These are phyloP conservation scores for Silene conica DNA, from an alignment of 148 eudicot genomes.

Conservation along the genomic window DNA sequence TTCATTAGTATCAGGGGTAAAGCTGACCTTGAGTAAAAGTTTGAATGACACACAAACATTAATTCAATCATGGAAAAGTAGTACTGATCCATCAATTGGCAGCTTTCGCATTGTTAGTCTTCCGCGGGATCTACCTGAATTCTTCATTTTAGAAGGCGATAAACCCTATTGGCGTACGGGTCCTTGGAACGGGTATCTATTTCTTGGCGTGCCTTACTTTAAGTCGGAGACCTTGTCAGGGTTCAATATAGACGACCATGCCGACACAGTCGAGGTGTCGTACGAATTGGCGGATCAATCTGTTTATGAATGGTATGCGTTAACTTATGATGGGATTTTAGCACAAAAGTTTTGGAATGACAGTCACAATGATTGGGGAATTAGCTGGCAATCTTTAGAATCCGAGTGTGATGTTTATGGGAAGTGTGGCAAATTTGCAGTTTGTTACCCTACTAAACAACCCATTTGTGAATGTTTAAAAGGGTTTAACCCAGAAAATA, in stretches of 20 bases:
- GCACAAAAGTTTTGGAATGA: too few relatives aligned
- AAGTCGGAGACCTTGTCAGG: not conserved
- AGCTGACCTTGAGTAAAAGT: slow-evolving; percentile 6
- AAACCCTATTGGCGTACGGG: slow-evolving; percentile 37
- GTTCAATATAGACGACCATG: slow-evolving; percentile 13
- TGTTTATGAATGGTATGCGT: too few relatives aligned
- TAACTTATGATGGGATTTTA: too few relatives aligned
- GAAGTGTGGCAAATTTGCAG: too few relatives aligned
- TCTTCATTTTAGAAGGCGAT: slow-evolving; percentile 26
- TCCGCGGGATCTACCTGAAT: slow-evolving; percentile 20
- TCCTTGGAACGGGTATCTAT: slow-evolving; percentile 36
- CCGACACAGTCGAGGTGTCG: not conserved
- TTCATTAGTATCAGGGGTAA: slow-evolving; percentile 16
- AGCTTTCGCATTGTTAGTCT: slow-evolving; percentile 20
- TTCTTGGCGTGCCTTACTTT: slow-evolving; percentile 22
- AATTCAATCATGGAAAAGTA: slow-evolving; percentile 36
- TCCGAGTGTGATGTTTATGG: too few relatives aligned
- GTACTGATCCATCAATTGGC: slow-evolving; percentile 40
- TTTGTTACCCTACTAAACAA: too few relatives aligned
- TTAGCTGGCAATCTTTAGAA: too few relatives aligned
- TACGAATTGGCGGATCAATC: not conserved
- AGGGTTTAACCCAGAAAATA: too few relatives aligned
- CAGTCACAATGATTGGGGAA: too few relatives aligned
- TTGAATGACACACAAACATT: not conserved
- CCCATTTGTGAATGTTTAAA: too few relatives aligned